Base-by-base conservation (phyloP, 352 stramenopile species). In the Globisporangium lucens region DNA sequence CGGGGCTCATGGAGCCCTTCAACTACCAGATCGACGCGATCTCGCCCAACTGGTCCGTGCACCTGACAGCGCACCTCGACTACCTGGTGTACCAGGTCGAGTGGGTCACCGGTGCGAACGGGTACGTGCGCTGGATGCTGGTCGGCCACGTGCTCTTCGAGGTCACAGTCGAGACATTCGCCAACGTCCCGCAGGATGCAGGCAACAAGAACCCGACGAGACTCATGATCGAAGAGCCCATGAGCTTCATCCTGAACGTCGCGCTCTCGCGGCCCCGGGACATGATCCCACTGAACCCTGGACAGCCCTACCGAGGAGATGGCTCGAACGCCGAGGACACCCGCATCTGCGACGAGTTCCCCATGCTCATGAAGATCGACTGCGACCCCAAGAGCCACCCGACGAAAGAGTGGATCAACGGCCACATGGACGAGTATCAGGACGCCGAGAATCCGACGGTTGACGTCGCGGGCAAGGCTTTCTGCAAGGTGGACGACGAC, bases 231-330 rank as follows among this genome's bases (percentile, higher is more conserved):
- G 82, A 93, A 56, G 95, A 98, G 72, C 95, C 95, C 6, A 97
- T 96, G 80, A 98, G 97, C 68, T 60, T 98, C 27, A 87, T 98
- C 49, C 79, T 98, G 56, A 98, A 98, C 78, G 96, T 97, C 9
- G 94, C 94, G 4, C 75, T 98, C 20, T 97, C 90, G 7, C 84
- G 76, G 15, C 85, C 91, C 27, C 98, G 95, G 95, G 92, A 80
- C 61, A 68, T 78, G 2, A 83, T 66, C 3, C 85, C 83, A 1
- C 79, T 81, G 0, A 90, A 91, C 59, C 59, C 75, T 5, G 75
- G 79, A 2, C 74, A 63, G 0, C 56, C 70, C 30, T 93, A 83
- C 46, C 83, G 83, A 17, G 82, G 83, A 2, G 80, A 90, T 38
- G 80, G 79, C 20, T 74, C 61, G 0, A 61, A 85, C 49, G 46